Evolutionary conservation across 2,329 filamentous ascomycete species (phyloP).

Genomic region (Pyricularia grisea): DNA sequence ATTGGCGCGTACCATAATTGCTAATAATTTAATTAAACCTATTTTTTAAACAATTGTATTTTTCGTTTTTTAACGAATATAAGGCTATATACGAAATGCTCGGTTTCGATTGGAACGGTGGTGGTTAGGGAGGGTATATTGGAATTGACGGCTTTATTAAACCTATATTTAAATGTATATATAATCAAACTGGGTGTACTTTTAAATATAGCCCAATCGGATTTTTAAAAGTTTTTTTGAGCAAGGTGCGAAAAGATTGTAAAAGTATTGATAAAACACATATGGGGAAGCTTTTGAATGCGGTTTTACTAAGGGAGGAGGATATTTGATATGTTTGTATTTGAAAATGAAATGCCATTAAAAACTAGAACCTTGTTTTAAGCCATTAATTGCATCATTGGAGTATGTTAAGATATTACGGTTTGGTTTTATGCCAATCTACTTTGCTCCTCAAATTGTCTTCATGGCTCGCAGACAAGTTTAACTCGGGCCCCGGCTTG

Average conservation of each 20-base stretch:
- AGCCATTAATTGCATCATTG: neutral
- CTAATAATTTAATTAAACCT: conserved; percentile 46
- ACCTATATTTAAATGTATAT: neutral
- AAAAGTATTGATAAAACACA: too few relatives aligned
- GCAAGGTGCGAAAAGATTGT: conserved; percentile 10
- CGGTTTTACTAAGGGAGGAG: too few relatives aligned
- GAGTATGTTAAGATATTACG: neutral
- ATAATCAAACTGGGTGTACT: neutral
- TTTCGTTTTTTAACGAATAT: conserved; percentile 42
- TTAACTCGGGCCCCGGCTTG: neutral
- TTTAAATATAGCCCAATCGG: neutral
- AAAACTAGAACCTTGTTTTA: too few relatives aligned
- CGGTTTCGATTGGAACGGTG: conserved; percentile 18
- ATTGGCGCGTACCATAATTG: conserved; percentile 11
- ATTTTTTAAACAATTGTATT: conserved; percentile 62
- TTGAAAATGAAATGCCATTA: too few relatives aligned
- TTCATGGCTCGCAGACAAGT: neutral
- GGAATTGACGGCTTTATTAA: neutral
- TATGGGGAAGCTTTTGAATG: too few relatives aligned
- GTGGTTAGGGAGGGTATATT: neutral
- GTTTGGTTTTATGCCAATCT: neutral
- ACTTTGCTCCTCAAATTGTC: neutral
- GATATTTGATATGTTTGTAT: too few relatives aligned
- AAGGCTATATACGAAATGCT: conserved; percentile 37
- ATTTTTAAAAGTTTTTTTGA: conserved; percentile 21